Percentiles rank a stretch among this genome's conserved stretches.
These are phyloP conservation scores for Fusarium odoratissimum DNA, from an alignment of 2,329 filamentous ascomycete genomes.

Conservation along the genomic window DNA sequence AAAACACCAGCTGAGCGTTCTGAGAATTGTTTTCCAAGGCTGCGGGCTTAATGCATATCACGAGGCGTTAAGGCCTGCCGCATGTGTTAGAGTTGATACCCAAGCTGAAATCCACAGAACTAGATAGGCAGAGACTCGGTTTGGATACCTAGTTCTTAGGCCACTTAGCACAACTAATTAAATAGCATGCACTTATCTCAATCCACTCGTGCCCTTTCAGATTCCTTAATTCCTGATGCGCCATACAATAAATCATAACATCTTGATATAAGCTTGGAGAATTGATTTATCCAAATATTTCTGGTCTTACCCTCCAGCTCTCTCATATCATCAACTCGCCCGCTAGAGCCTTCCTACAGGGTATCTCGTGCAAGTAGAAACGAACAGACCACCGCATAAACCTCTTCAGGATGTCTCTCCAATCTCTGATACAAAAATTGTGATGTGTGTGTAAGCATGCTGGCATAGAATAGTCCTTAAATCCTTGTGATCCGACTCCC, in stretches of 20 bases:
- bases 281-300: constrained; percentile 1
- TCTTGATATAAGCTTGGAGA: neutral
- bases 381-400: constrained; percentile 43
- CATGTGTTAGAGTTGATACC: neutral
- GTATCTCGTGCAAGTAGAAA: constrained; percentile 48
- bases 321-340: constrained; percentile 20
- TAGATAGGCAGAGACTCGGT: neutral
- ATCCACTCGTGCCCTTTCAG: neutral
- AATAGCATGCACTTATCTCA: constrained; percentile 7
- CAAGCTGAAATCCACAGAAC: neutral
- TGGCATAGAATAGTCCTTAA: constrained; percentile 9
- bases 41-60: neutral
- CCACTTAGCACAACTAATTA: neutral
- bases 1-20: neutral
- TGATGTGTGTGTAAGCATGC: constrained; percentile 14
- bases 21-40: neutral
- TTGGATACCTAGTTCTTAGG: constrained; percentile 30
- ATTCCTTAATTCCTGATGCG: neutral
- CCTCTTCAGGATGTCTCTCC: constrained; percentile 26
- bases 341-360: constrained; percentile 41
- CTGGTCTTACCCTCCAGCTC: constrained; percentile 5
- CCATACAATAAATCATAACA: neutral
- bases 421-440: constrained; percentile 21
- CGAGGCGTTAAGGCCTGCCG: neutral
- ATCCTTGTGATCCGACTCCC: constrained; percentile 24